Base-by-base conservation (phyloP, 2,329 filamentous ascomycete species). In the Microdochium paspali region DNA sequence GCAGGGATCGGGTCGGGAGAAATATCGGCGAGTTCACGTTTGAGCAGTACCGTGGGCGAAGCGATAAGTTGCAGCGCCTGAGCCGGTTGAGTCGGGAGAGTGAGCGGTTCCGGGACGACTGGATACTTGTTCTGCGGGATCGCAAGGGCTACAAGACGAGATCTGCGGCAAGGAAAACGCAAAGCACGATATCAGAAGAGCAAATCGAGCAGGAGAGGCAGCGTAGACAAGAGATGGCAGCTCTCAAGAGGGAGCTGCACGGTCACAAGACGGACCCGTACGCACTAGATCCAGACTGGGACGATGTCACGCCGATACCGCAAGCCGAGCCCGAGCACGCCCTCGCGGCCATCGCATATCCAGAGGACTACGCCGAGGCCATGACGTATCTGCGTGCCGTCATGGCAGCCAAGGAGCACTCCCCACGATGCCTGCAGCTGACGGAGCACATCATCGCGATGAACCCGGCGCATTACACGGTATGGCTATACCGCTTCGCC, bases 381-480 rank as follows among this genome's bases (percentile, higher is more conserved):
- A 93, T 95, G 69, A 84, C 87, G 42, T 98, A 97, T 67, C 80
- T 98, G 46, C 86, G 93, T 51, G 90, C 93, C 51, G 79, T 95
- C 56, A 98, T 98, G 91, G 86, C 87, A 13, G 74, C 73, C 44
- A 85, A 94, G 62, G 93, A 98, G 66, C 78, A 85, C 71, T 90
- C 86, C 23, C 77, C 84, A 21, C 79, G 93, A 44, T 86, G 82
- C 30, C 76, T 98, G 40, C 77, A 74, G 26, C 79, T 98, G 52
- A 98, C 93, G 4, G 85, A 90, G 62, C 82, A 91, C 66, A 83
- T 98, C 61, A 97, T 98, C 61, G 73, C 75, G 50, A 82, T 96
- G 77, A 98, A 98, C 66, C 87, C 93, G 15, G 90, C 93, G 1
- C 93, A 98, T 71, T 98, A 98, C 70, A 98, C 93, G 15, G 91